Percentiles rank a stretch among this genome's conserved stretches.
Evolutionary conservation across 2,329 filamentous ascomycete genomes (phyloP).

Genomic region (Orbilia oligospora): DNA sequence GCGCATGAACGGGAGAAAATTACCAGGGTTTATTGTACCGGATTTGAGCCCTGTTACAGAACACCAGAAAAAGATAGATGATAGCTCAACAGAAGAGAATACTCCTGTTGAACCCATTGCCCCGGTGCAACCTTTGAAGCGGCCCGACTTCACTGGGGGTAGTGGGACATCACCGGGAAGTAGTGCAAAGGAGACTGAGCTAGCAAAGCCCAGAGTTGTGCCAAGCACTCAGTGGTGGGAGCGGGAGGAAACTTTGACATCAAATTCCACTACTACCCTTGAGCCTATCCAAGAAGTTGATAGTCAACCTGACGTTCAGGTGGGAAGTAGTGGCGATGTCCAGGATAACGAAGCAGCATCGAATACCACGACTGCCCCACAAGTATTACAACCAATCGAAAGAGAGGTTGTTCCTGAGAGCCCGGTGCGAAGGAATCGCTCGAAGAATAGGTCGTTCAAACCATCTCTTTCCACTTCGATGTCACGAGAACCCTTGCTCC

Average conservation of each 20-base stretch:
- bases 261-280: conserved; percentile 16
- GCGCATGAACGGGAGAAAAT: conserved; percentile 39
- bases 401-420: conserved; percentile 42
- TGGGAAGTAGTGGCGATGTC: conserved; percentile 30
- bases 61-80: conserved; percentile 13
- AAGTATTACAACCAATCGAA: not conserved
- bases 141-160: conserved; percentile 27
- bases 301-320: conserved; percentile 53
- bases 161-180: not conserved
- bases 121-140: not conserved
- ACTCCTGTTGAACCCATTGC: not conserved
- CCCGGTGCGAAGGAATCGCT: conserved; percentile 10
- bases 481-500: conserved; percentile 41
- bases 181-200: not conserved
- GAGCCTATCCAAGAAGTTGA: conserved; percentile 50
- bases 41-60: conserved; percentile 42
- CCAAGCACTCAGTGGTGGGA: conserved; percentile 59
- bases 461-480: not conserved
- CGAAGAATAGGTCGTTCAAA: not conserved
- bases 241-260: conserved; percentile 37
- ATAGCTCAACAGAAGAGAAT: not conserved
- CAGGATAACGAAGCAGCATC: not conserved
- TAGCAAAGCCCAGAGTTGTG: conserved; percentile 20
- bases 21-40: conserved; percentile 14
- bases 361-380: not conserved